These are phyloP conservation scores for Trichoderma oligosporum DNA, from an alignment of 2,329 filamentous ascomycete genomes.

Conservation along the genomic window DNA sequence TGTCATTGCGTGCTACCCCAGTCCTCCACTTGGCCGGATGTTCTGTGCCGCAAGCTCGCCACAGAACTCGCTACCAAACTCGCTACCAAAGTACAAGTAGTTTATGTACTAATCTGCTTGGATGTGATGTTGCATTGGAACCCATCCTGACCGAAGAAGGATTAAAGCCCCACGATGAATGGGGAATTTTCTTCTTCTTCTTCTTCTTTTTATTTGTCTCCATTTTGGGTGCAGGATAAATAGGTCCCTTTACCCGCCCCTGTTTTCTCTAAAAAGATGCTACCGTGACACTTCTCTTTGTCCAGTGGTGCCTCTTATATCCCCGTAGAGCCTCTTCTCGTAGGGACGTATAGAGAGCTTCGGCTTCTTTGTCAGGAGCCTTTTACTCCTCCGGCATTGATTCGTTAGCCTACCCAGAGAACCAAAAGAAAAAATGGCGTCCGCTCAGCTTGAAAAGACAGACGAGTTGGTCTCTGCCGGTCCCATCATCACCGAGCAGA, in stretches of 20 bases:
- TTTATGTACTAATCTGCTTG: neutral
- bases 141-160: no score
- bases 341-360: no score
- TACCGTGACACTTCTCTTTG: neutral
- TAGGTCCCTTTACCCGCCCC: constrained; percentile 4
- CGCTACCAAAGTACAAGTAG: no score
- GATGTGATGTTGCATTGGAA: neutral
- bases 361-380: neutral
- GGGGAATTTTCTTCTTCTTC: neutral
- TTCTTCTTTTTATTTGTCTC: neutral
- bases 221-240: no score
- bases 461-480: constrained; percentile 4
- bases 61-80: no score
- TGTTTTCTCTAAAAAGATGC: neutral
- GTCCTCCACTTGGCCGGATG: constrained; percentile 12
- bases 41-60: constrained; percentile 4
- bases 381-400: neutral
- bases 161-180: neutral
- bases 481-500: neutral
- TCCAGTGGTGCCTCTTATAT: neutral
- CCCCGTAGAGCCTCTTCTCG: neutral
- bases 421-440: constrained; percentile 18
- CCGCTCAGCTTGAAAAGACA: constrained; percentile 5
- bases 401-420: neutral
- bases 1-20: constrained; percentile 12